Conservation (phyloP, 495 filamentous ascomycete genomes). For the Penicillium coprophilum region DNA sequence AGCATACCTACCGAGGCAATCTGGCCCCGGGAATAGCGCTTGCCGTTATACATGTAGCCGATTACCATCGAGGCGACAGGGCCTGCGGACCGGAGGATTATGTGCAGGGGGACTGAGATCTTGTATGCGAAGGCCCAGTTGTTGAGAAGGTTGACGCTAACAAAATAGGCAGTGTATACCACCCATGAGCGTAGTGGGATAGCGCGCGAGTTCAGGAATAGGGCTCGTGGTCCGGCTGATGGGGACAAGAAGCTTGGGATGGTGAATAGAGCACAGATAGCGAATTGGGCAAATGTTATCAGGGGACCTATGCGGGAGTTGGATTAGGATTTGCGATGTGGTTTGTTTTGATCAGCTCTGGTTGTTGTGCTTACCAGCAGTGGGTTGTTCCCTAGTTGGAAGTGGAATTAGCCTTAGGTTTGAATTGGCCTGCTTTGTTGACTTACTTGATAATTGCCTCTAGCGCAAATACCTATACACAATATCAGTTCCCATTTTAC, state of each 20-base stretch:
- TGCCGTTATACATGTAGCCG: constrained; percentile 75
- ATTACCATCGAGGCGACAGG: constrained; percentile 91
- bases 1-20: constrained; percentile 75
- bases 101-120: constrained; percentile 95
- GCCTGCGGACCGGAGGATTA: constrained; percentile 91
- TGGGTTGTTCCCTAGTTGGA: constrained; percentile 39
- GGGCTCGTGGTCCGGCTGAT: constrained; percentile 57
- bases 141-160: constrained; percentile 88
- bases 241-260: constrained; percentile 71
- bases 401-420: constrained; percentile 14
- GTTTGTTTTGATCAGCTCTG: background rate
- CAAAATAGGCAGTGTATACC: constrained; percentile 86
- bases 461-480: constrained; percentile 76
- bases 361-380: constrained; percentile 30
- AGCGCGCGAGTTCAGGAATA: constrained; percentile 71
- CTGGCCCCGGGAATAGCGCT: constrained; percentile 77
- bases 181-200: constrained; percentile 85
- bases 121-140: constrained; percentile 97
- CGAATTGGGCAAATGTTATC: constrained; percentile 91
- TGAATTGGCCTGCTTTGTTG: background rate
- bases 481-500: background rate
- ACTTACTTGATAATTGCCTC: constrained; percentile 93
- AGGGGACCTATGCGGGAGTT: constrained; percentile 61
- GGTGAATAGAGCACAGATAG: constrained; percentile 70
- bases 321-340: background rate